Evolutionary conservation across 805 yeast species (phyloP), one percentile per base, ranked within the genome.

Genomic region (Lipomyces anomalus): DNA sequence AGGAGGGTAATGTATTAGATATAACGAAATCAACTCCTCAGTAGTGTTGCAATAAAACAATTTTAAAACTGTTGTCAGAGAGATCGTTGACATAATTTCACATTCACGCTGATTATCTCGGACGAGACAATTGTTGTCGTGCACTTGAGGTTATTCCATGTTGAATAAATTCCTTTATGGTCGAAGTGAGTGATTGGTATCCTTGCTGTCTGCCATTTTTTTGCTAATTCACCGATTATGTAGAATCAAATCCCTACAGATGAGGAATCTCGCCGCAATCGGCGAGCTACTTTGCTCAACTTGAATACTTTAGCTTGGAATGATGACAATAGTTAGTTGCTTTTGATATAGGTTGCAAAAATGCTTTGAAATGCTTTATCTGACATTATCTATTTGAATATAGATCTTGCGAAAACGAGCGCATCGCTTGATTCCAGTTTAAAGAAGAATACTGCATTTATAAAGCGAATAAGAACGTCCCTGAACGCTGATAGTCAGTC

Each of bases 381-480:
- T 16, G 29, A 35, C 35, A 9, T 34, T 21, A 22, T 35, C 22
- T 20, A 18, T 30, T 33, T 16, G 38, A 20, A 36, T 7, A 21
- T 29, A 20, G 32, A 22, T 28, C 37, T 60, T 34, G 26, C 50
- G 39, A 13, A 35, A 33, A 16, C 51, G 39, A 6, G 50, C 32
- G 22, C 46, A 39, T 16, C 51, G 42, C 28, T 79, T 6, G 95
- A 88, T 60, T 69, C 94, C 0, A 82, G 89, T 46, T 68, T 88
- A 53, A 88, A 88, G 68, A 84, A 82, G 61, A 85, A 89, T 40
- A 63, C 86, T 3, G 82, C 87, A 0, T 84, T 85, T 58, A 79
- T 87, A 41, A 83, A 80, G 60, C 82, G 82, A 56, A 60, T 88
- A 42, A 73, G 80, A 52, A 68, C 74, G 2, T 69, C 80, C 1